phyloP scores from a whole-genome alignment of 2,329 filamentous ascomycete genomes.

The Pezicula rhizophila region DNA sequence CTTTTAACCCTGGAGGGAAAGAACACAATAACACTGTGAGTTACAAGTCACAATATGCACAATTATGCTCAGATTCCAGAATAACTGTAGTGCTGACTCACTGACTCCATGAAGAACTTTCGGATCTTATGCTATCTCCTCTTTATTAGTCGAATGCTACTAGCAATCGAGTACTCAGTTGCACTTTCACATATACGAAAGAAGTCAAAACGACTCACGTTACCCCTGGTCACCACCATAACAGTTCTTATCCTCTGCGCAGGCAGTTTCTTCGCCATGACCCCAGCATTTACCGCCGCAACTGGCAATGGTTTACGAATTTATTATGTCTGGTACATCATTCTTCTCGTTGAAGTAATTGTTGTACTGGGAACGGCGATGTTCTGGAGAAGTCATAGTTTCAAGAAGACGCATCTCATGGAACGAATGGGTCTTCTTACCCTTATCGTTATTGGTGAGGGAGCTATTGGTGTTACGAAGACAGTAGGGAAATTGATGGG shows the following conservation, averaged over 20 bases:
- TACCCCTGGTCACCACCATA: slow-evolving; percentile 26
- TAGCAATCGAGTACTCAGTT: slow-evolving; percentile 31
- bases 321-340: slow-evolving; percentile 43
- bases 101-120: background rate
- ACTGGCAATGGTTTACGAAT: slow-evolving; percentile 19
- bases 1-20: slow-evolving; percentile 29
- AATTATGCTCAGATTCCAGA: too few relatives aligned
- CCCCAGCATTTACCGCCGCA: slow-evolving; percentile 19
- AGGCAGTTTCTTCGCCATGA: slow-evolving; percentile 27
- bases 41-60: background rate
- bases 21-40: slow-evolving; percentile 5
- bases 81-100: background rate
- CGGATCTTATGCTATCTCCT: slow-evolving; percentile 17
- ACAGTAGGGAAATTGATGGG: slow-evolving; percentile 22
- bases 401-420: slow-evolving; percentile 50
- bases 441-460: slow-evolving; percentile 53
- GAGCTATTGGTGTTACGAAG: slow-evolving; percentile 48
- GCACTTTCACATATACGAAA: slow-evolving; percentile 28
- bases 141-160: slow-evolving; percentile 28
- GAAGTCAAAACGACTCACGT: slow-evolving; percentile 16
- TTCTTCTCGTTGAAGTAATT: slow-evolving; percentile 41
- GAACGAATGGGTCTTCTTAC: slow-evolving; percentile 51
- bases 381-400: slow-evolving; percentile 42
- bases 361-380: slow-evolving; percentile 41
- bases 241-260: slow-evolving; percentile 28